Base-by-base conservation (phyloP, 1,284 basidiomycete species). In the Cutaneotrichosporon sp. region DNA sequence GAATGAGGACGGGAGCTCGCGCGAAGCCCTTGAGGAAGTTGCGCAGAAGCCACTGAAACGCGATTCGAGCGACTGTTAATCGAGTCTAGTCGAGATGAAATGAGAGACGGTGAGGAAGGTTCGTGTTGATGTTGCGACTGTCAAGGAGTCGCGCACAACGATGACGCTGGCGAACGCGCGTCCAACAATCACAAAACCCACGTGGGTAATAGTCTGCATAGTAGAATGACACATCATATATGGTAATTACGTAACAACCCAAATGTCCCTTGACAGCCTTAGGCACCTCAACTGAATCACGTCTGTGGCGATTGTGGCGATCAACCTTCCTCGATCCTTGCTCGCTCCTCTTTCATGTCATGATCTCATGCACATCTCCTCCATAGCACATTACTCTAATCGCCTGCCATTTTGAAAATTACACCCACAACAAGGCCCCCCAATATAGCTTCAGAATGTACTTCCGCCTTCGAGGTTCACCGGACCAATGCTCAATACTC, bases 141-240 rank as follows among this genome's bases (percentile, higher is more conserved):
- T 50, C 26, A 22, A 50, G 22, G 11, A n/a, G 26, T 30, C 49
- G 49, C 49, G 49, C 22, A 26, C 11, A 18, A 53, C 51, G 51
- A 53, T 53, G 51, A 53, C 51, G 51, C 51, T 53, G 51, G 51
- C 31, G 51, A 53, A 53, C 51, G 51, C 51, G 51, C 51, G 51
- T 53, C 51, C 18, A 9, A 13, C 22, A 30, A 50, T 26, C 42
- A 26, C 22, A 30, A 10, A 2, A 14, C 13, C 49, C 49, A 50
- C 49, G 49, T 50, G 49, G 42, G 7, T 6, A n/a, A 18, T 5
- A 18, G 7, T 4, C 5, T 9, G 14, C 1, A 13, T 42, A 18
- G n/a, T 8, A 46, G 18, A 46, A n/a, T 46, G 16, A 46, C 42
- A 46, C 42, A 16, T 46, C 38, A 46, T 46, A n/a, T 5, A 46